Percentiles rank a stretch among this genome's conserved stretches.
Evolutionary conservation across 768 basidiomycete species (phyloP).

Genomic region (Astraeus odoratus): DNA sequence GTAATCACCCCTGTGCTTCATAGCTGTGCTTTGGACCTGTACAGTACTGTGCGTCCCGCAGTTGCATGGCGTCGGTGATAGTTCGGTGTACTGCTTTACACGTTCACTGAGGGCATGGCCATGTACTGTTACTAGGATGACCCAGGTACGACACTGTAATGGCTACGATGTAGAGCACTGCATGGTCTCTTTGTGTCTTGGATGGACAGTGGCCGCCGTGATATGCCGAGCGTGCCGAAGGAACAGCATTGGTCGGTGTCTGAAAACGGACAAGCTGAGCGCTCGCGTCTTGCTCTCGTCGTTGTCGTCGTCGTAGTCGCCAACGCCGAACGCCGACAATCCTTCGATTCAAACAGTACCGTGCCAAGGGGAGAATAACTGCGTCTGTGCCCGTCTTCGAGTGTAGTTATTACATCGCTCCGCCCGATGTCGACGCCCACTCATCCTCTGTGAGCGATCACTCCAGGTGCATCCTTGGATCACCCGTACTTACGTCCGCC

Average conservation of each 20-base stretch:
- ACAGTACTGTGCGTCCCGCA: too few species aligned
- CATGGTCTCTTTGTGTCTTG: too few species aligned
- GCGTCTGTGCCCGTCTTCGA: not conserved
- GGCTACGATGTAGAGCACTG: too few species aligned
- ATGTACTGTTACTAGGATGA: too few species aligned
- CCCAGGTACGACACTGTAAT: too few species aligned
- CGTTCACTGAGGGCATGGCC: too few species aligned
- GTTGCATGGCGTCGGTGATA: too few species aligned
- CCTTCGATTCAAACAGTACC: not conserved
- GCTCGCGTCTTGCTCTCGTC: slow-evolving; percentile 8
- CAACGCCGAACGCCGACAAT: too few species aligned
- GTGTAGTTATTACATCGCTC: not conserved
- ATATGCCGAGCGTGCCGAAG: slow-evolving; percentile 17
- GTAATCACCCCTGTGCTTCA: too few species aligned
- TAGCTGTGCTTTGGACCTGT: too few species aligned
- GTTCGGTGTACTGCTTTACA: too few species aligned
- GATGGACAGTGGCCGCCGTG: not conserved
- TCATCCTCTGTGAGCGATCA: slow-evolving; percentile 20
- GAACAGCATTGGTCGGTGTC: slow-evolving; percentile 17
- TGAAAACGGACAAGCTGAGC: slow-evolving; percentile 19
- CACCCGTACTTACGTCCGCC: slow-evolving; percentile 9
- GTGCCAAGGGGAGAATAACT: not conserved
- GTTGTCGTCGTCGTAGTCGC: slow-evolving; percentile 9
- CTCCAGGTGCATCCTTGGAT: not conserved
- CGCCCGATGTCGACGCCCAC: slow-evolving; percentile 22